A percentile compares a stretch with the other conserved stretches of the same genome.
Conservation (phyloP, 202 grass and related monocot species). For the Panicum virgatum region DNA sequence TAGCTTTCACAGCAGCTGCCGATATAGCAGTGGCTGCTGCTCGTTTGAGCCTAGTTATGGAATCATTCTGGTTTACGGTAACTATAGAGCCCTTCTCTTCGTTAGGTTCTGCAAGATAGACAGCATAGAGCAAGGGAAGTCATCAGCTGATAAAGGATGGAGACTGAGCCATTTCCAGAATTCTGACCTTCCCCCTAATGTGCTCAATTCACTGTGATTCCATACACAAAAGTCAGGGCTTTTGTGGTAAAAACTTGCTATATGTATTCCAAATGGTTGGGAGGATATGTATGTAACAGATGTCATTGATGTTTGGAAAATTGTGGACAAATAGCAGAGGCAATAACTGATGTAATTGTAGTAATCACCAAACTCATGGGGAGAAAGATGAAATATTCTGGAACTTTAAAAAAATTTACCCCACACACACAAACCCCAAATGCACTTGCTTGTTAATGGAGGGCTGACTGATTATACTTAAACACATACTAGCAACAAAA, state of each 20-base stretch:
- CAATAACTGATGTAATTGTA: background rate
- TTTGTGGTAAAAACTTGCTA: background rate
- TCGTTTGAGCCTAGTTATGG: constrained; percentile 73
- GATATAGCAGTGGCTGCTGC: constrained; percentile 82
- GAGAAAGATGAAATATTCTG: background rate
- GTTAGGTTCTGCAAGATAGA: constrained; percentile 44
- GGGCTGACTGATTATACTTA: background rate
- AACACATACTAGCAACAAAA: background rate
- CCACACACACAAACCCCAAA: background rate
- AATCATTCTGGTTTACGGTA: constrained; percentile 33
- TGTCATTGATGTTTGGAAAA: constrained; percentile 1
- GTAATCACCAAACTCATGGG: constrained; percentile 6
- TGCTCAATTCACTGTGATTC: constrained; percentile 26
- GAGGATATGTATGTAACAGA: constrained; percentile 11
- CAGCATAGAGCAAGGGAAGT: constrained; percentile 12
- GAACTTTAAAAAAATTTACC: background rate
- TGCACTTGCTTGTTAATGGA: background rate
- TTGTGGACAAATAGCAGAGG: constrained; percentile 13
- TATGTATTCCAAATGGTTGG: background rate
- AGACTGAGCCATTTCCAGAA: background rate
- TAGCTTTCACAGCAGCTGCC: constrained; percentile 86
- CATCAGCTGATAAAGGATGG: constrained; percentile 21
- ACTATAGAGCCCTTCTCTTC: constrained; percentile 44
- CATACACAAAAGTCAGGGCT: background rate
- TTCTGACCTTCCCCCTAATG: background rate